Base-by-base conservation (phyloP, 768 basidiomycete genomes). In the Boletellus sp. region DNA sequence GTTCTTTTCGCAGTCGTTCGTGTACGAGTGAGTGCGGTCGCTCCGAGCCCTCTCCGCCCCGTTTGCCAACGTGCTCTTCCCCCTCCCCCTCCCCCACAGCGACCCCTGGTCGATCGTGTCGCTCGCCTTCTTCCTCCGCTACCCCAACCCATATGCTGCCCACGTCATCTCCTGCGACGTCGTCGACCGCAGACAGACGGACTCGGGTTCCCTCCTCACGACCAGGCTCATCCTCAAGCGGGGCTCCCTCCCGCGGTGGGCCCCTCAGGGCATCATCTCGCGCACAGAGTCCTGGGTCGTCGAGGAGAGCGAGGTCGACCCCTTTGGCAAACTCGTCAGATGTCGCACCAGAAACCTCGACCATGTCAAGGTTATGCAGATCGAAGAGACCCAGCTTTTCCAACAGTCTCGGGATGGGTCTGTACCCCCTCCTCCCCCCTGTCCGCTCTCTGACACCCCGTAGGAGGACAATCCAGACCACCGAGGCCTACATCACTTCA, bases 91-190 rank as follows among this genome's bases (percentile, higher is more conserved):
- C n/a, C n/a, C n/a, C n/a, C n/a, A n/a, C 39, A 94, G 93, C 77
- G 91, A 96, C 80, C 82, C 93, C 68, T 93, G 94, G 83, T 78
- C 90, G 50, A 94, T 90, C 58, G 90, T 95, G 51, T 84, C 94
- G 17, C 77, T 95, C 55, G 94, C 94, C 12, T 96, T 88, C 76
- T 94, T 94, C 66, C 75, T 96, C 51, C 87, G 94, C 55, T 98
- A 96, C 70, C 94, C 94, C 4, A 97, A 96, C 66, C 93, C 94
- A 42, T 92, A 91, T 62, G 90, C 94, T 6, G 76, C 88, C 33
- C 94, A 98, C 72, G 87, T 98, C 67, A 72, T 94, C 57, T 94
- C 94, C 4, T 94, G 92, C 77, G 94, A 97, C 74, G 93, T 97
- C 62, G 83, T 98, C 56, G 88, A 90, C 47, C 88, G 94, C 57